phyloP scores from a whole-genome alignment of 768 basidiomycete species.

The Amanita pallidorosea region DNA sequence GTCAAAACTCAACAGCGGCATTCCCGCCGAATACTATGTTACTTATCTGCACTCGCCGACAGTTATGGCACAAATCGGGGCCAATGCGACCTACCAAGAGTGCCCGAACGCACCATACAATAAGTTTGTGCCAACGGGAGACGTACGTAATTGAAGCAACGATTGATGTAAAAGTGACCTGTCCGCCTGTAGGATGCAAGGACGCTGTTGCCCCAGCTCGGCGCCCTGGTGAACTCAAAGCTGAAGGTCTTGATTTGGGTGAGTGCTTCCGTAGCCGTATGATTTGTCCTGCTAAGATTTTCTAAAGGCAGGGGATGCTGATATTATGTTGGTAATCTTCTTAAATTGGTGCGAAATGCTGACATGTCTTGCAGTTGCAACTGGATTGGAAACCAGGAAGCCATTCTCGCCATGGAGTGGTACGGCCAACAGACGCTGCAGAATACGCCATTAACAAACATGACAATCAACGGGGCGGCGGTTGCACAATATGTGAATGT shows the following conservation, averaged over 20 bases:
- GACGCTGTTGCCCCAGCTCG: conserved; percentile 39
- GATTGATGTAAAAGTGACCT: not conserved
- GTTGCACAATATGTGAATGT: conserved; percentile 58
- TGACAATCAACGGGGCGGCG: conserved; percentile 40
- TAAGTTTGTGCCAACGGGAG: conserved; percentile 41
- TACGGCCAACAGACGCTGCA: conserved; percentile 29
- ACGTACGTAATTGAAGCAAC: conserved; percentile 24
- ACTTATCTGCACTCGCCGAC: conserved; percentile 26
- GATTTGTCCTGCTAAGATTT: conserved; percentile 11
- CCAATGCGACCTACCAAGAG: conserved; percentile 33
- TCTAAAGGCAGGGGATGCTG: conserved; percentile 35
- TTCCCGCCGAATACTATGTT: conserved; percentile 50
- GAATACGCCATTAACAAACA: conserved; percentile 33
- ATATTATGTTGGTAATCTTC: conserved; percentile 30
- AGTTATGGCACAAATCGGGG: conserved; percentile 39
- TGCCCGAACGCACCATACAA: conserved; percentile 34
- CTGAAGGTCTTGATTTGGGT: conserved; percentile 38
- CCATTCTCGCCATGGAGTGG: conserved; percentile 34
- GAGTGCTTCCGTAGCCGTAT: not conserved
- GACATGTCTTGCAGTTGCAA: conserved; percentile 24
- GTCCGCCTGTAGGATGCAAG: conserved; percentile 33
- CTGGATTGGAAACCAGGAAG: conserved; percentile 35
- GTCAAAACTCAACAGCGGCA: conserved; percentile 38
- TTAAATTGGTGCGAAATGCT: not conserved
- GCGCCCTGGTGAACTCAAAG: conserved; percentile 30